phyloP scores from a whole-genome alignment of 306 rosid species.

The Rubus parviflorus region DNA sequence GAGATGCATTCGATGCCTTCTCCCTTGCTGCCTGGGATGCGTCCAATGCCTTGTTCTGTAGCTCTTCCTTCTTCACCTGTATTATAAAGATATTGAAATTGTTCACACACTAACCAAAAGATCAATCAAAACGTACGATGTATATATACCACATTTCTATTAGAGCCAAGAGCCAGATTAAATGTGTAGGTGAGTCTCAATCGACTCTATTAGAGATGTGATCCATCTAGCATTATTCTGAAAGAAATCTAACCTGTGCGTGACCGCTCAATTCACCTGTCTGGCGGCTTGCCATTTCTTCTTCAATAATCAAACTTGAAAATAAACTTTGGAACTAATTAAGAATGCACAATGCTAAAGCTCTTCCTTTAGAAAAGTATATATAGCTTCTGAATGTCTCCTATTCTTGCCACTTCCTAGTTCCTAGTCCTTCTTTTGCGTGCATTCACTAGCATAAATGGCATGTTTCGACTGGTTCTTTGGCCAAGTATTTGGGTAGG shows the following conservation, averaged over 20 bases:
- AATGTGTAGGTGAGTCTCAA: too few species aligned
- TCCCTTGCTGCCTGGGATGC: conserved; percentile 14
- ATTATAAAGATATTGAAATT: neutral
- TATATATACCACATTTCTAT: neutral
- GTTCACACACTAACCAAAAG: neutral
- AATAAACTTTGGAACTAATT: neutral
- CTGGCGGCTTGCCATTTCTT: conserved; percentile 42
- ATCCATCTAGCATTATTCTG: neutral
- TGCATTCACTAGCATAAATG: conserved; percentile 12
- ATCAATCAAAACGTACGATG: neutral
- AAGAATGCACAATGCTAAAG: neutral
- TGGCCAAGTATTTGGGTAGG: conserved; percentile 10
- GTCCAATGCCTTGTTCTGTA: conserved; percentile 17
- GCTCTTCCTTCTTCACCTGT: conserved; percentile 39
- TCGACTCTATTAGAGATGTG: too few species aligned
- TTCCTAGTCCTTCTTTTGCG: conserved; percentile 9
- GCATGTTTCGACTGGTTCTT: conserved; percentile 8
- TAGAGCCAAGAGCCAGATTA: neutral
- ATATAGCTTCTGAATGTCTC: conserved; percentile 15
- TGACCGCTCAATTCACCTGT: conserved; percentile 31
- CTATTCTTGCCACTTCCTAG: neutral
- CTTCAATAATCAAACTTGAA: neutral
- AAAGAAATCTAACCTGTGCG: conserved; percentile 31
- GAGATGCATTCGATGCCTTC: conserved; percentile 11
- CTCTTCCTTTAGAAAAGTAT: neutral